Percentiles rank a stretch among this genome's conserved stretches.
These are phyloP conservation scores for Oryza officinalis DNA, from an alignment of 176 grass and related monocot genomes.

Conservation along the genomic window DNA sequence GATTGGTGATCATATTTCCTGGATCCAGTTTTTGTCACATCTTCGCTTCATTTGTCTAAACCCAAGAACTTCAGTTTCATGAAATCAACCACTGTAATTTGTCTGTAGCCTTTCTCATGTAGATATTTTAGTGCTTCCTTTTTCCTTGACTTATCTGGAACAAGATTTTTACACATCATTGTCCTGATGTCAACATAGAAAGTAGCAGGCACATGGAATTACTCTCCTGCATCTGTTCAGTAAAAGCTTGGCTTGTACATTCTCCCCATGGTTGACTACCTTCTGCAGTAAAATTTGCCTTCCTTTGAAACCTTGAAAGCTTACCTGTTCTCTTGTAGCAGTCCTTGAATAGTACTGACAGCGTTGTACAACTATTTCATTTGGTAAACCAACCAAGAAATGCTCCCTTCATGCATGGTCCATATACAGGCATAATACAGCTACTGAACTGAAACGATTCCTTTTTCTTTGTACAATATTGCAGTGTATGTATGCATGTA, in stretches of 20 bases:
- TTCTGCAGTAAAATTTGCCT: conserved; percentile 20
- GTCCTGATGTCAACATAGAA: conserved; percentile 22
- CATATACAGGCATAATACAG: conserved; percentile 21
- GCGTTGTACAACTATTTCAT: neutral
- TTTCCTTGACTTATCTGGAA: neutral
- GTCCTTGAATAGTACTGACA: neutral
- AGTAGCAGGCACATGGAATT: conserved; percentile 12
- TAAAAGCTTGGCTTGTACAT: neutral
- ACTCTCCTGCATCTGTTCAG: neutral
- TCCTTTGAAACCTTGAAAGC: neutral
- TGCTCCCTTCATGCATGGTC: conserved; percentile 25
- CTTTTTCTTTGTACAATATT: neutral
- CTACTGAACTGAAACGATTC: conserved; percentile 19
- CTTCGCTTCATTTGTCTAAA: neutral
- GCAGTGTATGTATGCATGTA: neutral
- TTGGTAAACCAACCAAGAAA: neutral
- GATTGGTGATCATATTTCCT: neutral
- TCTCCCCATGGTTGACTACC: conserved; percentile 4
- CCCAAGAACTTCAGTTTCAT: too few relatives aligned
- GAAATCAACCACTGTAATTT: conserved; percentile 2
- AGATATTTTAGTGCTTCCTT: neutral
- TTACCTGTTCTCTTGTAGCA: neutral
- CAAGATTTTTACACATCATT: conserved; percentile 42
- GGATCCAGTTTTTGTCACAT: neutral
- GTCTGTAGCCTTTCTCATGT: neutral